Evolutionary conservation across 441 rosid species (phyloP).

Genomic region (Macaranga tanarius): DNA sequence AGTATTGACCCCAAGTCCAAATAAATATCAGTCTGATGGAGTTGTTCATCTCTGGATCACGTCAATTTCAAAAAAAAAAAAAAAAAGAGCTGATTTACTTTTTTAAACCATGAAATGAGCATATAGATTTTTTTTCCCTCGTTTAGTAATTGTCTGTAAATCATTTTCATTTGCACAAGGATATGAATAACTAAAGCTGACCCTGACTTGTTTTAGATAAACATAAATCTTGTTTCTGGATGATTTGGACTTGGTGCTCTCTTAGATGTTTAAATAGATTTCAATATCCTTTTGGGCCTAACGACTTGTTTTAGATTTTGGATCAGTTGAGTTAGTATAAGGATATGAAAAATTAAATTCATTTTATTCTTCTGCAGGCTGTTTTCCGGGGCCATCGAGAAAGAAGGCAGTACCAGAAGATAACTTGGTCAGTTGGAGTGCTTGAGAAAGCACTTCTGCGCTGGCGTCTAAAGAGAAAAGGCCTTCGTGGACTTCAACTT

Average conservation of each 20-base stretch:
- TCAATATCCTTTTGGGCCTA: too few relatives aligned
- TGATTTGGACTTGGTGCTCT: too few relatives aligned
- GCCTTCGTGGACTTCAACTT: slow-evolving; percentile 82
- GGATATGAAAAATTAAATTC: slow-evolving; percentile 1
- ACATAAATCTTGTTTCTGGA: too few relatives aligned
- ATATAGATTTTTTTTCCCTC: not conserved
- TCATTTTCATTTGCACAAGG: not conserved
- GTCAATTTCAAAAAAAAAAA: slow-evolving; percentile 2
- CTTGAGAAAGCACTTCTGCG: slow-evolving; percentile 88
- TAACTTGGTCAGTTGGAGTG: slow-evolving; percentile 94
- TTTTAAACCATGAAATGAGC: not conserved
- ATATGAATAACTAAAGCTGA: not conserved
- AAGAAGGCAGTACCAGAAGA: slow-evolving; percentile 77
- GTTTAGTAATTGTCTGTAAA: slow-evolving; percentile 4
- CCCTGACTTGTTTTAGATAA: not conserved
- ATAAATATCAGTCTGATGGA: not conserved
- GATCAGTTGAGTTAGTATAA: not conserved
- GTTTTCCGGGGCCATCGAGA: slow-evolving; percentile 79
- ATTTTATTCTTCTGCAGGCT: slow-evolving; percentile 51
- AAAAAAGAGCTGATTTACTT: not conserved
- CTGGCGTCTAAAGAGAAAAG: slow-evolving; percentile 94
- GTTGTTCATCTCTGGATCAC: not conserved
- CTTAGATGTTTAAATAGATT: too few relatives aligned
- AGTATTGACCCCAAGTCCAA: too few relatives aligned
- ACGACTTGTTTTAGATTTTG: not conserved